Base-by-base conservation (phyloP, 1,284 basidiomycete genomes). In the Irpex sp. region DNA sequence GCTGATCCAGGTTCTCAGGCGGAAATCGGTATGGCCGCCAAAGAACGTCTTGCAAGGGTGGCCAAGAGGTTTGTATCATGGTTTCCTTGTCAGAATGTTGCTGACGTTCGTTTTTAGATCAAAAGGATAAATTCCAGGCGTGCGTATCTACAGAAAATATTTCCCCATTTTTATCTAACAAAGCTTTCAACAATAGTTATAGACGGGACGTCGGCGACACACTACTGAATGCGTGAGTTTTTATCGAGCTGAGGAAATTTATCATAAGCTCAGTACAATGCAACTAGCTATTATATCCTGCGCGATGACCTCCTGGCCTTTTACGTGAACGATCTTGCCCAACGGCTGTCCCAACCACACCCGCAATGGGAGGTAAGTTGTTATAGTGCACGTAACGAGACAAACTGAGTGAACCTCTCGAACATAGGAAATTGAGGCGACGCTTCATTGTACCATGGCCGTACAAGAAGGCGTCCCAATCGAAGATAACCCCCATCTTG, bases 191-290 rank as follows among this genome's bases (percentile, higher is more conserved):
- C 57, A 51, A 16, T 63, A 91, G 88, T 35, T 96, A 94, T 77
- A 84, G 94, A 67, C 78, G 93, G 65, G 93, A 96, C 67, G 88
- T 94, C 7, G 94, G 93, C 0, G 94, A 96, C 74, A 93, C 93
- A 1, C 81, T 96, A 33, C 90, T 96, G 63, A 93, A 94, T 68
- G 92, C 93, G 87, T 94, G 72, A 66, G 90, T 78, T 21, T 35
- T 16, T 8, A 35, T 54, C 21, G 4, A 23, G 23, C 23, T 54
- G 28, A 2, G 2, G 1, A 21, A 23, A 8, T 28, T 16, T 36
- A 2, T 28, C 28, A 4, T 5, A 54, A 21, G 14, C 19, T 12
- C 52, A 23, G n/a, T 3, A 51, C 6, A 18, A 14, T 45, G 18
- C 54, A 12, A 33, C 28, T 65, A 94, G 92, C n/a, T 95, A 91